phyloP scores from a whole-genome alignment of 1,139 yeast genomes.

The Zygoascus sp. region DNA sequence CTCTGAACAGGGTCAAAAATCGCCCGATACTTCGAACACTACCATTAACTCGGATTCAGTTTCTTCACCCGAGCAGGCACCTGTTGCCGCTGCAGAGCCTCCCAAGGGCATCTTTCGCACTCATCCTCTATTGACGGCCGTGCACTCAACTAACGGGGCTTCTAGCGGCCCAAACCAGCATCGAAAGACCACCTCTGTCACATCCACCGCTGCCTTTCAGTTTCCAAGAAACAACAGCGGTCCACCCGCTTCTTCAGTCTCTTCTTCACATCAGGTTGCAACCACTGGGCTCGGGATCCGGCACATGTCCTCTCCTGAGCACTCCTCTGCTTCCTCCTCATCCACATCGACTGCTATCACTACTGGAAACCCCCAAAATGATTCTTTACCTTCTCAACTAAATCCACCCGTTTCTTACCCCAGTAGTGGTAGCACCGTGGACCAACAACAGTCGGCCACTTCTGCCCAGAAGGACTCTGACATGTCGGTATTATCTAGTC shows the following conservation, averaged over 20 bases:
- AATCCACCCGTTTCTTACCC: constrained; percentile 4
- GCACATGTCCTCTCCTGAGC: constrained; percentile 10
- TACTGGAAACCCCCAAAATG: constrained; percentile 1
- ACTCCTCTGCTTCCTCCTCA: constrained; percentile 3
- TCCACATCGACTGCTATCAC: constrained; percentile 5
- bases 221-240: background rate
- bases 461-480: background rate
- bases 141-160: background rate
- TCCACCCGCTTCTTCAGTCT: no score
- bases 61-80: constrained; percentile 1
- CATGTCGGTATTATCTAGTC: constrained; percentile 26
- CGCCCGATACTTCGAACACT: constrained; percentile 3
- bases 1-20: background rate
- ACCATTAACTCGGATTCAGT: constrained; percentile 1
- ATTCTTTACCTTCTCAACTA: background rate
- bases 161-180: no score
- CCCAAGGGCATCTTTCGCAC: constrained; percentile 9
- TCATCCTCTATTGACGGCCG: background rate
- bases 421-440: constrained; percentile 4
- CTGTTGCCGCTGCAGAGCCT: background rate
- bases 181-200: background rate
- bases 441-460: background rate
- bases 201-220: constrained; percentile 3
- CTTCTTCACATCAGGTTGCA: constrained; percentile 2
- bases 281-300: constrained; percentile 7